These are phyloP conservation scores for Serendipita vermifera DNA, from an alignment of 768 basidiomycete genomes.

Conservation along the genomic window DNA sequence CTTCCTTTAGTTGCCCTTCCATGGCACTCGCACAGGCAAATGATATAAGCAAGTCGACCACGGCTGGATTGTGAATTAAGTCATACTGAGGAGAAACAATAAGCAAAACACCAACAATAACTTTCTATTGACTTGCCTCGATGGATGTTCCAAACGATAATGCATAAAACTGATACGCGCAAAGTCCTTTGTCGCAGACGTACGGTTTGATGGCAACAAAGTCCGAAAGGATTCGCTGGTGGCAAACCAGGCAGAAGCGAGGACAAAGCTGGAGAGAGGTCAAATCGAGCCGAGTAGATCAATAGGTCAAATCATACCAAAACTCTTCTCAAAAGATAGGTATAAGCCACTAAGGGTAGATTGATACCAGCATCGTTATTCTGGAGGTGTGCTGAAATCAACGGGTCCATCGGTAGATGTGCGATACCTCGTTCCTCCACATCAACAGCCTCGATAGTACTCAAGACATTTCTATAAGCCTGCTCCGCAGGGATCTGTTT, in stretches of 20 bases:
- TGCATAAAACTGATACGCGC: slow-evolving; percentile 55
- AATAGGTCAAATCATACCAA: slow-evolving; percentile 36
- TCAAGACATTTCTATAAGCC: slow-evolving; percentile 28
- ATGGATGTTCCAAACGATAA: slow-evolving; percentile 53
- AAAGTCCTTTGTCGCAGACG: slow-evolving; percentile 52
- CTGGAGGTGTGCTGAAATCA: slow-evolving; percentile 22
- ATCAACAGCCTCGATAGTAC: slow-evolving; percentile 28
- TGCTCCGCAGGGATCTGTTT: slow-evolving; percentile 31
- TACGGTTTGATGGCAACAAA: slow-evolving; percentile 59
- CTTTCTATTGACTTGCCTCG: slow-evolving; percentile 32
- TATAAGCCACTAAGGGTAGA: slow-evolving; percentile 48
- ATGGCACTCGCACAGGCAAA: slow-evolving; percentile 44
- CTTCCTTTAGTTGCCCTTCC: slow-evolving; percentile 42
- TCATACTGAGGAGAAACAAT: slow-evolving; percentile 40
- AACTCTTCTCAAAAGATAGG: slow-evolving; percentile 50
- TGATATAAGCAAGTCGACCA: slow-evolving; percentile 57
- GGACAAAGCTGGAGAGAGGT: slow-evolving; percentile 41
- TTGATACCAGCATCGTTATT: slow-evolving; percentile 32
- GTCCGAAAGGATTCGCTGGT: slow-evolving; percentile 34
- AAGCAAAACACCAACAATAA: background rate
- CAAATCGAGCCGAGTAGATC: background rate
- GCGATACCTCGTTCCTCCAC: slow-evolving; percentile 29
- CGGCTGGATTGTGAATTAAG: slow-evolving; percentile 47
- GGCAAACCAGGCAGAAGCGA: slow-evolving; percentile 63
- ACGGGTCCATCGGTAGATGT: slow-evolving; percentile 43